Evolutionary conservation across 2,329 filamentous ascomycete species (phyloP).

Genomic region (Pseudogymnoascus sp.): DNA sequence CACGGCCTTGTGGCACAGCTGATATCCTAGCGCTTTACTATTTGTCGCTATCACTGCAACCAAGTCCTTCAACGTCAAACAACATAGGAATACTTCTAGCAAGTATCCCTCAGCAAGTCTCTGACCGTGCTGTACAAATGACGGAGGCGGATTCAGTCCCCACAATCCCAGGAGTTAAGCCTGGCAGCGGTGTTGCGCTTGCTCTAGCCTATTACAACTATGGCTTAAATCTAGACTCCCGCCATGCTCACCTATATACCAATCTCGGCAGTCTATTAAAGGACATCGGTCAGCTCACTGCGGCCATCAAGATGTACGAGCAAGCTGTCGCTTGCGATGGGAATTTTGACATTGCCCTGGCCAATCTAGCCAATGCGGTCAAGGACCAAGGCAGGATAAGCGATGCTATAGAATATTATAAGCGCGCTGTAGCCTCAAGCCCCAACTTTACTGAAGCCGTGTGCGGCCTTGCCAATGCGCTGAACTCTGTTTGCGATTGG

Average conservation of each 20-base stretch:
- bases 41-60: constrained; percentile 84
- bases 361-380: constrained; percentile 93
- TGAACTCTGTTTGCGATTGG: constrained; percentile 97
- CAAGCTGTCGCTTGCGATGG: constrained; percentile 84
- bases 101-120: constrained; percentile 67
- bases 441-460: constrained; percentile 96
- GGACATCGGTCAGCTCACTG: constrained; percentile 85
- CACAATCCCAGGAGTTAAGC: constrained; percentile 67
- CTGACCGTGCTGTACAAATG: constrained; percentile 27
- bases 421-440: constrained; percentile 80
- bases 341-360: constrained; percentile 94
- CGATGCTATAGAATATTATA: constrained; percentile 89
- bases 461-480: constrained; percentile 84
- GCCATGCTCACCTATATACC: constrained; percentile 93
- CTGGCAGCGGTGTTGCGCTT: constrained; percentile 79
- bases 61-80: constrained; percentile 94
- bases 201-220: constrained; percentile 95
- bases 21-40: constrained; percentile 96
- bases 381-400: constrained; percentile 91
- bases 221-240: constrained; percentile 73
- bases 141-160: constrained; percentile 30
- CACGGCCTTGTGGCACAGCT: constrained; percentile 66
- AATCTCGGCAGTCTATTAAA: constrained; percentile 93
- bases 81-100: constrained; percentile 97
- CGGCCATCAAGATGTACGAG: constrained; percentile 96